Conservation (phyloP, 2,329 filamentous ascomycete species). For the Drechslerella stenobrocha region DNA sequence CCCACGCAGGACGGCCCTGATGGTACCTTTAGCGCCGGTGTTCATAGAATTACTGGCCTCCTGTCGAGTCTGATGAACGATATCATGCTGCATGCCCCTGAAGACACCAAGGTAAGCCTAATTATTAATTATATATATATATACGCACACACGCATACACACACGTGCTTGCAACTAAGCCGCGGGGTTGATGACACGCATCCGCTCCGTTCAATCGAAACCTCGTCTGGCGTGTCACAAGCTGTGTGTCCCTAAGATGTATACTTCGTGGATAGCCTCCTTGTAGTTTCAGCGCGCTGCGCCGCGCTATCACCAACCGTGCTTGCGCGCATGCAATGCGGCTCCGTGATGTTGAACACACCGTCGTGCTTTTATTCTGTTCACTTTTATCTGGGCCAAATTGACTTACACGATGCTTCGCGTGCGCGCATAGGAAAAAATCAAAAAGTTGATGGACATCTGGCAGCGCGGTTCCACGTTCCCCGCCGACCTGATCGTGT, state of each 20-base stretch:
- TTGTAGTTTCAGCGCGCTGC: constrained; percentile 42
- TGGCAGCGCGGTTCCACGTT: constrained; percentile 97
- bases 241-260: constrained; percentile 22
- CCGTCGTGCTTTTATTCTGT: constrained; percentile 47
- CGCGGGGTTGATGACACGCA: constrained; percentile 53
- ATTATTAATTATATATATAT: constrained; percentile 3
- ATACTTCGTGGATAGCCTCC: constrained; percentile 25
- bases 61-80: constrained; percentile 94
- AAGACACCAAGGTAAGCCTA: constrained; percentile 92
- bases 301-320: constrained; percentile 28
- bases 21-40: constrained; percentile 91
- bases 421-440: constrained; percentile 76
- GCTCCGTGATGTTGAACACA: constrained; percentile 47
- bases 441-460: constrained; percentile 91
- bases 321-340: constrained; percentile 13
- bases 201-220: constrained; percentile 53
- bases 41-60: constrained; percentile 94
- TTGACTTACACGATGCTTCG: constrained; percentile 60
- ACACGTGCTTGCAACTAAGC: constrained; percentile 52
- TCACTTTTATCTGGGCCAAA: constrained; percentile 41
- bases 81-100: constrained; percentile 78
- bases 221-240: constrained; percentile 50
- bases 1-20: constrained; percentile 79
- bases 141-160: no score
- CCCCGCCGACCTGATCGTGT: constrained; percentile 72